These are phyloP conservation scores for Pyrenochaeta sp. DNA, from an alignment of 2,329 filamentous ascomycete species.

Conservation along the genomic window DNA sequence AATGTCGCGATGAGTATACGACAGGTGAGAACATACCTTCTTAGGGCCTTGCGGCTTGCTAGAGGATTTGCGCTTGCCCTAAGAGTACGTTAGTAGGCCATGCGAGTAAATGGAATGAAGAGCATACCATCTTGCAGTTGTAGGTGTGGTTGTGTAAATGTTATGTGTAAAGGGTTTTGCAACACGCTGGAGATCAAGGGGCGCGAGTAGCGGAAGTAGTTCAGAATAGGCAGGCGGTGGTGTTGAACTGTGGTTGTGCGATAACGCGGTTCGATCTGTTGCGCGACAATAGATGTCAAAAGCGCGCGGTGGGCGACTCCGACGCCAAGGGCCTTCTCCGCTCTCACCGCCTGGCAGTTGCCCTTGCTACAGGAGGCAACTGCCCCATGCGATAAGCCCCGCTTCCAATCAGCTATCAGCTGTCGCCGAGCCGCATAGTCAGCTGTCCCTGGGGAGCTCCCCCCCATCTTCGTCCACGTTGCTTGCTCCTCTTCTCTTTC, in stretches of 20 bases:
- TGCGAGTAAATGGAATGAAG: constrained; percentile 11
- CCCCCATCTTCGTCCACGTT: constrained; percentile 23
- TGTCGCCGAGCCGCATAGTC: constrained; percentile 29
- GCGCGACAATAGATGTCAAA: constrained; percentile 9
- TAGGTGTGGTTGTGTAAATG: neutral
- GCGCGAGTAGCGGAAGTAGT: neutral
- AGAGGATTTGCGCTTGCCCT: constrained; percentile 91
- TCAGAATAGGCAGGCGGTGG: neutral
- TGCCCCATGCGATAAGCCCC: constrained; percentile 45
- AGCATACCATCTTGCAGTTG: constrained; percentile 31
- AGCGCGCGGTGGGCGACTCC: constrained; percentile 22
- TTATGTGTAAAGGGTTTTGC: neutral
- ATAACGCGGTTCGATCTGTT: constrained; percentile 12
- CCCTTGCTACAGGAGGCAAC: constrained; percentile 22
- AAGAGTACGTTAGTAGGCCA: constrained; percentile 30
- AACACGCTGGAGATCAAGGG: neutral
- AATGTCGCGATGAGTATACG: too few species aligned
- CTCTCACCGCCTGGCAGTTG: constrained; percentile 7
- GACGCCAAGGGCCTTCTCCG: constrained; percentile 30
- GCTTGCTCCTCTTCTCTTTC: constrained; percentile 15
- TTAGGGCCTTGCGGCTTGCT: constrained; percentile 82
- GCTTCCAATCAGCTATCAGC: constrained; percentile 31
- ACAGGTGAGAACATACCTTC: constrained; percentile 66
- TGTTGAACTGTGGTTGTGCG: constrained; percentile 4
- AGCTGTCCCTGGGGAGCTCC: constrained; percentile 22